Percentiles rank a stretch among this genome's conserved stretches.
These are phyloP conservation scores for Apiospora phragmitis DNA, from an alignment of 2,329 filamentous ascomycete species.

Conservation along the genomic window DNA sequence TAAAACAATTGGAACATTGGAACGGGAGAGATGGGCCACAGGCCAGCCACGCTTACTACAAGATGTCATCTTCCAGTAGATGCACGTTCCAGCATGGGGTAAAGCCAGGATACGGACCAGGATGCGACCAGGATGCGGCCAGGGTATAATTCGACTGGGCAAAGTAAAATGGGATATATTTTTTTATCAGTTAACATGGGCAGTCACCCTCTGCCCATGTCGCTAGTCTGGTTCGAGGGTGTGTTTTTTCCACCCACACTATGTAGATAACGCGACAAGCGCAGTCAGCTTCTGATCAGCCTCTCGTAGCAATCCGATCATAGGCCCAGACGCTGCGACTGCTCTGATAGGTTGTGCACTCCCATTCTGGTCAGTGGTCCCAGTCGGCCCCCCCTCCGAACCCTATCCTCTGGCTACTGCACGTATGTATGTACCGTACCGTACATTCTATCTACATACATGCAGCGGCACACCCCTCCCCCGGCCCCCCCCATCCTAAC, in stretches of 20 bases:
- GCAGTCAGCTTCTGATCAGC: slow-evolving; percentile 5
- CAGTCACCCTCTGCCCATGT: neutral
- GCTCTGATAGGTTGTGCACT: slow-evolving; percentile 2
- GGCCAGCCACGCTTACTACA: slow-evolving; percentile 2
- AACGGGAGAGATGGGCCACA: neutral
- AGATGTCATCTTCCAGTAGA: slow-evolving; percentile 1
- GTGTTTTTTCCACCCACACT: neutral
- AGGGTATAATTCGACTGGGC: neutral
- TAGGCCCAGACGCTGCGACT: neutral
- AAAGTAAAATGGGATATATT: slow-evolving; percentile 1
- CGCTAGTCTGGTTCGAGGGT: neutral
- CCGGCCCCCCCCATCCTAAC: neutral
- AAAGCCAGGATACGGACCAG: neutral
- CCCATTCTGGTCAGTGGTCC: neutral
- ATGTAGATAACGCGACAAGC: slow-evolving; percentile 5
- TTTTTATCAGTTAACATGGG: neutral
- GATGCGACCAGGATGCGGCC: neutral
- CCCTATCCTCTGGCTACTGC: neutral
- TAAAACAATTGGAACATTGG: neutral
- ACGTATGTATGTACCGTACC: neutral
- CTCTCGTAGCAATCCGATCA: slow-evolving; percentile 2
- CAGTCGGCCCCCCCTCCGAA: neutral
- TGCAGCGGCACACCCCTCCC: neutral
- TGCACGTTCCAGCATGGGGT: slow-evolving; percentile 4
- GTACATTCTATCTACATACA: neutral